Evolutionary conservation across 2,329 filamentous ascomycete genomes (phyloP).

Genomic region (Fusarium bulbicola): DNA sequence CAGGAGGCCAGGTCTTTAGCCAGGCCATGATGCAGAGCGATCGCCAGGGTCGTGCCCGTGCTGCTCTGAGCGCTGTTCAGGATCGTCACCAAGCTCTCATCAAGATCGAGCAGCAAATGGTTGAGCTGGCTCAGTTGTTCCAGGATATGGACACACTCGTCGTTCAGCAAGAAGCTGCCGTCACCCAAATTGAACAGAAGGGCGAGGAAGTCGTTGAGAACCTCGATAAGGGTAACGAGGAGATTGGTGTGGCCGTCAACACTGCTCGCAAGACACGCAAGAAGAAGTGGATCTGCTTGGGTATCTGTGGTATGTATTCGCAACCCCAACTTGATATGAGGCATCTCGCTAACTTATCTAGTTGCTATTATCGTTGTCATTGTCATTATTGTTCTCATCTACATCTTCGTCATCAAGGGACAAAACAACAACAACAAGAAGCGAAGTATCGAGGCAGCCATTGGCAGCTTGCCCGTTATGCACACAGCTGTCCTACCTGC

Average conservation of each 20-base stretch:
- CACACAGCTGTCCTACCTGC: conserved; percentile 31
- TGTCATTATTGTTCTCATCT: conserved; percentile 60
- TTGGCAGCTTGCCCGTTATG: conserved; percentile 37
- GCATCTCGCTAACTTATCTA: conserved; percentile 45
- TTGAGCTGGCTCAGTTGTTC: conserved; percentile 87
- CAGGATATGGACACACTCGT: conserved; percentile 88
- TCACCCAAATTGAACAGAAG: conserved; percentile 85
- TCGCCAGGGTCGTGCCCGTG: conserved; percentile 81
- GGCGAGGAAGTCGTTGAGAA: conserved; percentile 87
- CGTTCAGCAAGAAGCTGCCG: conserved; percentile 83
- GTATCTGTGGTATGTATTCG: conserved; percentile 68
- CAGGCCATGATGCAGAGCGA: conserved; percentile 85
- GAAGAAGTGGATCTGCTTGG: conserved; percentile 98
- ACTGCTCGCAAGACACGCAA: conserved; percentile 82
- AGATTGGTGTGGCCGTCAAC: conserved; percentile 82
- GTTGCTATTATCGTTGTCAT: conserved; percentile 64
- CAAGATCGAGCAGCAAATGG: conserved; percentile 92
- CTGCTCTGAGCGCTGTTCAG: conserved; percentile 81
- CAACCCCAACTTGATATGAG: not conserved
- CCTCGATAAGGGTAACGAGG: conserved; percentile 83
- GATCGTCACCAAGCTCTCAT: conserved; percentile 86
- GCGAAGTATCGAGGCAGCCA: conserved; percentile 42
- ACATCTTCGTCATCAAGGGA: conserved; percentile 54
- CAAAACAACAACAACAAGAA: conserved; percentile 43
- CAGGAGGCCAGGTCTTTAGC: conserved; percentile 82